phyloP scores from a whole-genome alignment of 2,329 filamentous ascomycete species.

The Botryotinia calthae region DNA sequence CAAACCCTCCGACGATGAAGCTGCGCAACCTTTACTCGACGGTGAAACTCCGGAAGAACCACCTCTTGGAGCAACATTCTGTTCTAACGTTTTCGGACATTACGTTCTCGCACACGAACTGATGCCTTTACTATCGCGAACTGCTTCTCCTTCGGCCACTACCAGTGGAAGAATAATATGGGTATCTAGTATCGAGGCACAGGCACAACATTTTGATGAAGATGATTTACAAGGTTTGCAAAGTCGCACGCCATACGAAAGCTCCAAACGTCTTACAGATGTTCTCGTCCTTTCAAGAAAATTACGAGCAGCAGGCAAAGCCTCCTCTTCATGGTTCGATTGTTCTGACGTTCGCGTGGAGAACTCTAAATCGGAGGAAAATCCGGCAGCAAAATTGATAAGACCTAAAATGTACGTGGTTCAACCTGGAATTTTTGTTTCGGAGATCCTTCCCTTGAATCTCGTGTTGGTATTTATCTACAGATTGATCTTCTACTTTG shows the following conservation, averaged over 20 bases:
- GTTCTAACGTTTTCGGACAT: constrained; percentile 92
- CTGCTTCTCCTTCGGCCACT: constrained; percentile 29
- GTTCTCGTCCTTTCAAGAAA: constrained; percentile 71
- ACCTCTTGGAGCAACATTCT: constrained; percentile 76
- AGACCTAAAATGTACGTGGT: constrained; percentile 69
- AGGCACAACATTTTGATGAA: constrained; percentile 50
- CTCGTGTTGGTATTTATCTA: constrained; percentile 69
- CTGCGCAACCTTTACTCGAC: constrained; percentile 34
- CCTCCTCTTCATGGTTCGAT: constrained; percentile 56
- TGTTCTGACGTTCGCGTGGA: constrained; percentile 32
- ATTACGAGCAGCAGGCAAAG: constrained; percentile 60
- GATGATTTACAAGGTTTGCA: constrained; percentile 74
- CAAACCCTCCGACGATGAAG: constrained; percentile 23
- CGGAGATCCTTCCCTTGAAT: constrained; percentile 73
- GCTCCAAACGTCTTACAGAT: constrained; percentile 83
- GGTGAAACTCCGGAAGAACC: constrained; percentile 46
- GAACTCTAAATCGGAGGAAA: constrained; percentile 22
- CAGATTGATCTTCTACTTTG: constrained; percentile 64
- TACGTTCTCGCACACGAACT: constrained; percentile 84
- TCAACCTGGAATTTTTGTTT: constrained; percentile 85
- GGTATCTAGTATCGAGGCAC: constrained; percentile 78
- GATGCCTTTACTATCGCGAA: constrained; percentile 61
- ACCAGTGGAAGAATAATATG: constrained; percentile 63
- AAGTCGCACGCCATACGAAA: constrained; percentile 69
- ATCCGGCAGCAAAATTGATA: constrained; percentile 24